Percentiles rank a stretch among this genome's conserved stretches.
These are phyloP conservation scores for Myxozyma geophila DNA, from an alignment of 805 yeast species.

Conservation along the genomic window DNA sequence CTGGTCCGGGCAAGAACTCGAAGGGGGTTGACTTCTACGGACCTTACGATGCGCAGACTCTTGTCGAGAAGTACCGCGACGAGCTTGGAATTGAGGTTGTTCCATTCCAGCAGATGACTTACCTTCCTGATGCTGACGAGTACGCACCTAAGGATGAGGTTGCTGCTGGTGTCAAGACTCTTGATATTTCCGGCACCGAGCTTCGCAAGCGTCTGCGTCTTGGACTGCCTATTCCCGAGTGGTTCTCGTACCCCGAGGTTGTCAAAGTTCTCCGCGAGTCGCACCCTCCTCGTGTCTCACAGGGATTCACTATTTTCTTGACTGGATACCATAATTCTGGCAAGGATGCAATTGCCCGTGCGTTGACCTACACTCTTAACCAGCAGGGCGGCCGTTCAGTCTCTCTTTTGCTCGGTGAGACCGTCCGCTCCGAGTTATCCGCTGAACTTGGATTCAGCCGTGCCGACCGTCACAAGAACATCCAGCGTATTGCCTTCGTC, in stretches of 20 bases:
- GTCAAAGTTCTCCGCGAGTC: constrained; percentile 87
- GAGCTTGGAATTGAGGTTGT: constrained; percentile 90
- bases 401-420: constrained; percentile 58
- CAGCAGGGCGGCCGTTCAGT: constrained; percentile 87
- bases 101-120: constrained; percentile 96
- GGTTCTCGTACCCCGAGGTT: constrained; percentile 98
- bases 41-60: constrained; percentile 93
- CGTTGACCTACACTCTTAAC: constrained; percentile 86
- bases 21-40: constrained; percentile 94
- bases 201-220: constrained; percentile 83
- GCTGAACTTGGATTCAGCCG: constrained; percentile 50
- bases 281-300: constrained; percentile 87
- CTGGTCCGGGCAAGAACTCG: constrained; percentile 91
- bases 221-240: constrained; percentile 88
- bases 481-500: constrained; percentile 61
- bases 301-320: constrained; percentile 82
- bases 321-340: constrained; percentile 65
- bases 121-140: constrained; percentile 91
- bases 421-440: constrained; percentile 49
- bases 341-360: constrained; percentile 70
- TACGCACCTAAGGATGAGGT: constrained; percentile 95
- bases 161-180: constrained; percentile 75
- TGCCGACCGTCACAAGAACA: constrained; percentile 49
- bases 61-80: constrained; percentile 72
- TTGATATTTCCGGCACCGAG: constrained; percentile 94